Evolutionary conservation across 345 rosid species (phyloP).

Genomic region (Punica granatum): DNA sequence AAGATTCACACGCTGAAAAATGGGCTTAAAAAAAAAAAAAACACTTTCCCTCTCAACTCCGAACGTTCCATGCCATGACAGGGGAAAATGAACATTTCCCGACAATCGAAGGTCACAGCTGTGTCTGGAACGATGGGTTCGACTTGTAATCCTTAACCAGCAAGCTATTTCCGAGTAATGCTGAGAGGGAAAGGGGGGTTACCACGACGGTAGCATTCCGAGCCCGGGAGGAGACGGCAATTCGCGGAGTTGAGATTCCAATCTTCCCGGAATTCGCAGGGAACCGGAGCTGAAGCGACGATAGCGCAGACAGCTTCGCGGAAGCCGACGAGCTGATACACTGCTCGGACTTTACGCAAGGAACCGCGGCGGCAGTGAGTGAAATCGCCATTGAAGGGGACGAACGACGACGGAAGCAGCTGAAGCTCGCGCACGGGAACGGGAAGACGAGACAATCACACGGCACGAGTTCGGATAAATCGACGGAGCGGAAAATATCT

Average conservation of each 20-base stretch:
- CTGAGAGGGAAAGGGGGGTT: not conserved
- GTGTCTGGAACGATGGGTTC: not conserved
- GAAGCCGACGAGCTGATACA: conserved; percentile 3
- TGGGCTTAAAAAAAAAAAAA: too few relatives aligned
- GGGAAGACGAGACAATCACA: not conserved
- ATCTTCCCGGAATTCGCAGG: not conserved
- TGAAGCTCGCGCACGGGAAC: too few relatives aligned
- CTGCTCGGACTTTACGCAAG: conserved; percentile 5
- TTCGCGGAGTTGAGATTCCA: not conserved
- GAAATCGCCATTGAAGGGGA: conserved; percentile 61
- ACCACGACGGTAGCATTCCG: conserved; percentile 6
- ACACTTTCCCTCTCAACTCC: not conserved
- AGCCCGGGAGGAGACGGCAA: not conserved
- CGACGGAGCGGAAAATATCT: conserved; percentile 1
- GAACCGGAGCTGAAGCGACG: conserved; percentile 12
- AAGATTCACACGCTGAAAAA: too few relatives aligned
- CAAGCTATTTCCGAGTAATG: not conserved
- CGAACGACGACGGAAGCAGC: too few relatives aligned
- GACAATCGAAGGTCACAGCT: not conserved
- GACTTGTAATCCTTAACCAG: not conserved
- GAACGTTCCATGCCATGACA: not conserved
- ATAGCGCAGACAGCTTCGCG: conserved; percentile 10
- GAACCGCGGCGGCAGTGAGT: conserved; percentile 28
- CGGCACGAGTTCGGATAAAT: not conserved
- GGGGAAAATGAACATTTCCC: not conserved